Base-by-base conservation (phyloP, 306 rosid genomes). In the Fagus crenata region DNA sequence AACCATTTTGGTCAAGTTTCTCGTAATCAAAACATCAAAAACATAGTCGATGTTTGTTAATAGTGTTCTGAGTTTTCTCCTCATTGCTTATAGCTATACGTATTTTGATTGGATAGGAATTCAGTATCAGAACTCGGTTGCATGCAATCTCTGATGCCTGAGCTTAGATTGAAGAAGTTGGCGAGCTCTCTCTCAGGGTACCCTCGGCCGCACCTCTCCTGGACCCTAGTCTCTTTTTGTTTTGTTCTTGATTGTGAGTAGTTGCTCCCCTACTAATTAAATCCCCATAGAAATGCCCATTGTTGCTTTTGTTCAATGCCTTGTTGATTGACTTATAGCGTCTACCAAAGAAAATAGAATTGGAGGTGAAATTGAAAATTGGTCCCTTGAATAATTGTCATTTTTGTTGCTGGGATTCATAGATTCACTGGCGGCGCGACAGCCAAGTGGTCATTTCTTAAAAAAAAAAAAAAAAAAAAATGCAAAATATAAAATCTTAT, bases 101-200 rank as follows among this genome's bases (percentile, higher is more conserved):
- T 31, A 74, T 74, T 64, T 41, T 69, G 43, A 13, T 51, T 42
- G 60, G 31, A 63, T 51, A 72, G 81, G 76, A 76, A 22, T 68
- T 22, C 12, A 5, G 78, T 42, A 4, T 65, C 61, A 22, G 75
- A 60, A 65, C 68, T 72, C 18, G 81, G 83, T 64, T 32, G 83
- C 49, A 70, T 81, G 75, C 78, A 81, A 13, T 81, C 85, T 46
- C 81, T 81, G 58, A 54, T 81, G 76, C 71, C 75, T 84, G 32
- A 81, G 79, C 64, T 9, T 51, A 43, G 78, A 77, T 56, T 74
- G 82, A 17, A 65, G 75, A 43, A 78, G 8, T 81, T 78, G 53
- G 67, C 76, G 67, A 53, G 73, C 59, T 67, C 55, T 78, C 82
- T 78, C 76, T 15, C 78, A 39, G 40, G 74, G 75, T 85, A 72